A percentile compares a stretch with the other conserved stretches of the same genome.
Evolutionary conservation across 805 yeast species (phyloP).

Genomic region (Yamadazyma sp.): DNA sequence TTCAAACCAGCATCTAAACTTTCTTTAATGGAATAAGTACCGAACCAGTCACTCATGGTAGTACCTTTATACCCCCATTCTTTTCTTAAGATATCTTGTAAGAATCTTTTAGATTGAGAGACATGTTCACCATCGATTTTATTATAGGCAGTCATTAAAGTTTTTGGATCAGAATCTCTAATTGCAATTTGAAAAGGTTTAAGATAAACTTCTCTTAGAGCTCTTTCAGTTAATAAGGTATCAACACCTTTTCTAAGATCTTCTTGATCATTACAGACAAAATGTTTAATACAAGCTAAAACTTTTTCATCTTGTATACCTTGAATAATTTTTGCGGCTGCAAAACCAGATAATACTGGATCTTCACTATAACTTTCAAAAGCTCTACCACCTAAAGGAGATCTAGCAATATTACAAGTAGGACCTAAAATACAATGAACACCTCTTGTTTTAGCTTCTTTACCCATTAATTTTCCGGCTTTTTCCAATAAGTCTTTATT

Average conservation of each 20-base stretch:
- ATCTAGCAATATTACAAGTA: constrained; percentile 50
- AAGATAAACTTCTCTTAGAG: constrained; percentile 62
- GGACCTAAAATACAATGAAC: constrained; percentile 41
- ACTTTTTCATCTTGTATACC: constrained; percentile 54
- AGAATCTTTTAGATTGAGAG: constrained; percentile 41
- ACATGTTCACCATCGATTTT: constrained; percentile 60
- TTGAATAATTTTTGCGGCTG: constrained; percentile 46
- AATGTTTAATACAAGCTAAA: constrained; percentile 60
- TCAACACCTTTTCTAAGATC: constrained; percentile 49
- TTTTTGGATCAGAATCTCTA: constrained; percentile 48
- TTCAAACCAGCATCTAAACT: constrained; percentile 56
- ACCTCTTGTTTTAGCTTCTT: constrained; percentile 52
- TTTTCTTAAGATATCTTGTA: constrained; percentile 45
- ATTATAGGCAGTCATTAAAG: constrained; percentile 63
- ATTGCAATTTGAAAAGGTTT: constrained; percentile 62
- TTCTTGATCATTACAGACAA: constrained; percentile 61
- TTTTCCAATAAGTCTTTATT: constrained; percentile 46
- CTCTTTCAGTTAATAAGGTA: constrained; percentile 53
- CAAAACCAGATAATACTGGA: constrained; percentile 47
- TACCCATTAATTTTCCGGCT: constrained; percentile 52
- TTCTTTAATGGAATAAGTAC: constrained; percentile 47
- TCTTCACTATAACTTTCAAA: constrained; percentile 65
- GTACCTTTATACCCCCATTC: constrained; percentile 61
- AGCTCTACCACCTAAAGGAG: constrained; percentile 61
- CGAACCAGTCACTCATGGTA: constrained; percentile 65